Evolutionary conservation across 139 green algal species (phyloP), one percentile per base, ranked within the genome.

Genomic region (Micromonas pusilla): DNA sequence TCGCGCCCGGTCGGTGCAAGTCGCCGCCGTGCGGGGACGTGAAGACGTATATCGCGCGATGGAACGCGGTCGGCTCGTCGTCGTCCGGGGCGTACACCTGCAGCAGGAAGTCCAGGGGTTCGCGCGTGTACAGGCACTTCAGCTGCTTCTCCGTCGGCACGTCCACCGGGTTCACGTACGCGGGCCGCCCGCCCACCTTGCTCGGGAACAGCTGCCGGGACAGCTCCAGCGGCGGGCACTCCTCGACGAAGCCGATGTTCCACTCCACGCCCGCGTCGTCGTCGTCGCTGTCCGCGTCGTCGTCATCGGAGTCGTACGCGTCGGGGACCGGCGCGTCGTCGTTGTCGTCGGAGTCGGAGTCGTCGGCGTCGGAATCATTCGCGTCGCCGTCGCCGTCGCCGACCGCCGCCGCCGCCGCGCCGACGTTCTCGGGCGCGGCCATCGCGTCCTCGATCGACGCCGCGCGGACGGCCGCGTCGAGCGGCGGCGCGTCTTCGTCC

Each of bases 81-180:
- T 75, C 68, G 1, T 37, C 38, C 37, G 37, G 6, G 3, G 74
- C 74, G 74, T 73, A 80, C 33, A 88, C 83, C 77, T 94, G 90
- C 38, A 93, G 70, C 91, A 94, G 32, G 83, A 79, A 74, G 91
- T 70, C 16, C 79, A 80, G 45, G 83, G 66, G 0, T 83, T 83
- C 0, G 75, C 88, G 6, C 63, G 74, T 3, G 45, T 30, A 83
- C 88, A 94, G 19, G 75, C 85, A 21, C 94, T 73, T 71, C 87
- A 81, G 16, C 83, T 78, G 2, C 36, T 23, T 1, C 62, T 79
- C n/a, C 90, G 91, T 23, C 93, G 84, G 60, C 86, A 77, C 32
- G 92, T 30, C 25, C 67, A 62, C 34, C 5, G 67, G 67, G 78
- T 96, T 83, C 66, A 96, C 78, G 91, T 91, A 96, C 21, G 91